phyloP scores from a whole-genome alignment of 2,329 filamentous ascomycete species.

The Nemania sp. region DNA sequence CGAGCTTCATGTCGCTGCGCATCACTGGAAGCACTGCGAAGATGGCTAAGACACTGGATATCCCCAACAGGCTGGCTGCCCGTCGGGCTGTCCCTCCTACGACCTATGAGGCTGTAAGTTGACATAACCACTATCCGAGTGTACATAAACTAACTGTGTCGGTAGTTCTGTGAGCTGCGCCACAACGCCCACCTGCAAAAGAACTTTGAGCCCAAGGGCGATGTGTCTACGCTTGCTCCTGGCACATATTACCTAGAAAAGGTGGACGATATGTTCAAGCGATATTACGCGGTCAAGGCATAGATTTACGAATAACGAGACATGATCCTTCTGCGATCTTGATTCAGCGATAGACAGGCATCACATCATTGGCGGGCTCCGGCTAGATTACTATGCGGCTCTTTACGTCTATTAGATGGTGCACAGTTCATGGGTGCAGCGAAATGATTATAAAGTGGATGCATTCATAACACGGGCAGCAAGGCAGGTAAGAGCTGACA shows the following conservation, averaged over 20 bases:
- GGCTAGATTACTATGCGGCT: constrained; percentile 28
- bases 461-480: constrained; percentile 29
- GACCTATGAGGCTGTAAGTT: constrained; percentile 72
- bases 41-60: constrained; percentile 69
- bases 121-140: neutral
- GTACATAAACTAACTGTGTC: constrained; percentile 29
- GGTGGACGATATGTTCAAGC: constrained; percentile 85
- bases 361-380: constrained; percentile 24
- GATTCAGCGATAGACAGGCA: constrained; percentile 33
- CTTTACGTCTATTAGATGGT: constrained; percentile 29
- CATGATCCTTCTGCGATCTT: constrained; percentile 27
- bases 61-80: constrained; percentile 68
- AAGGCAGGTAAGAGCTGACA: constrained; percentile 22
- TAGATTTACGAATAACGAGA: constrained; percentile 44
- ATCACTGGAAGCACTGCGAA: constrained; percentile 69
- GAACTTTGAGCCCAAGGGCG: constrained; percentile 71
- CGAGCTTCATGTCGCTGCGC: constrained; percentile 74
- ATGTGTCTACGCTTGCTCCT: constrained; percentile 64
- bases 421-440: constrained; percentile 27
- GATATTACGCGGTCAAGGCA: constrained; percentile 75
- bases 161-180: constrained; percentile 75
- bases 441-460: constrained; percentile 22
- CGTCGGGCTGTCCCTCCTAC: constrained; percentile 69
- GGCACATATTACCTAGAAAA: constrained; percentile 79
- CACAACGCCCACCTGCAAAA: constrained; percentile 85